These are phyloP conservation scores for Chlamydomonas incerta DNA, from an alignment of 139 green algal genomes.

Conservation along the genomic window DNA sequence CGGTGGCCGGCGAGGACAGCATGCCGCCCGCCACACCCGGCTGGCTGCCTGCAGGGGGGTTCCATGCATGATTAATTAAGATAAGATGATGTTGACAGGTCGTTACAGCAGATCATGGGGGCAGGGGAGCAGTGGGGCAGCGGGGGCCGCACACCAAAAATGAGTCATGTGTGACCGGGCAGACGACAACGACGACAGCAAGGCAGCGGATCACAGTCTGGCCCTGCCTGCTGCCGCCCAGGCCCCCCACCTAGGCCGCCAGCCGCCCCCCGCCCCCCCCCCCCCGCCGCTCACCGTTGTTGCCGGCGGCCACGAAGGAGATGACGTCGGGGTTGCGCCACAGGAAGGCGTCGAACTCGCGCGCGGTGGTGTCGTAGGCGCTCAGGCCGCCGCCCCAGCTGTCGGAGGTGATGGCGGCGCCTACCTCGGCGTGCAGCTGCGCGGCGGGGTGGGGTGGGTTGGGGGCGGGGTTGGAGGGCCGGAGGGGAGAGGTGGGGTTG, in stretches of 20 bases:
- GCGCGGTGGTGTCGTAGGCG: not conserved
- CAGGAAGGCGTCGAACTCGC: slow-evolving; percentile 11
- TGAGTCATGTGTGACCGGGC: not conserved
- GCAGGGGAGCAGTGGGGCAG: too few relatives aligned
- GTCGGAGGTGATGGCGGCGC: slow-evolving; percentile 9
- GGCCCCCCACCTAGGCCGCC: too few relatives aligned
- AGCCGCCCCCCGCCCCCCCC: not conserved
- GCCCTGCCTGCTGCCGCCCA: too few relatives aligned
- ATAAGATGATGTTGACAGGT: too few relatives aligned
- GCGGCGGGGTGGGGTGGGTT: not conserved
- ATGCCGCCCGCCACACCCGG: slow-evolving; percentile 43
- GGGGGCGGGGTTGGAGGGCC: not conserved
- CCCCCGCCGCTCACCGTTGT: slow-evolving; percentile 44
- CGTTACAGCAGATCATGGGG: too few relatives aligned
- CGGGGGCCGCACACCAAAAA: not conserved
- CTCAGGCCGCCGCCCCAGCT: not conserved
- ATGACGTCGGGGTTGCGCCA: slow-evolving; percentile 25
- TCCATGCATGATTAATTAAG: too few relatives aligned
- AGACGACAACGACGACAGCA: not conserved
- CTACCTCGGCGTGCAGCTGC: slow-evolving; percentile 4
- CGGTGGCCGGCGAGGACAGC: slow-evolving; percentile 76
- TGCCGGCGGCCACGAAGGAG: slow-evolving; percentile 70
- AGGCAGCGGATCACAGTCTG: too few relatives aligned
- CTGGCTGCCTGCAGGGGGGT: not conserved
- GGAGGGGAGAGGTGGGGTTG: not conserved